phyloP scores from a whole-genome alignment of 2,329 filamentous ascomycete genomes.

The Cladorrhinum sp. region DNA sequence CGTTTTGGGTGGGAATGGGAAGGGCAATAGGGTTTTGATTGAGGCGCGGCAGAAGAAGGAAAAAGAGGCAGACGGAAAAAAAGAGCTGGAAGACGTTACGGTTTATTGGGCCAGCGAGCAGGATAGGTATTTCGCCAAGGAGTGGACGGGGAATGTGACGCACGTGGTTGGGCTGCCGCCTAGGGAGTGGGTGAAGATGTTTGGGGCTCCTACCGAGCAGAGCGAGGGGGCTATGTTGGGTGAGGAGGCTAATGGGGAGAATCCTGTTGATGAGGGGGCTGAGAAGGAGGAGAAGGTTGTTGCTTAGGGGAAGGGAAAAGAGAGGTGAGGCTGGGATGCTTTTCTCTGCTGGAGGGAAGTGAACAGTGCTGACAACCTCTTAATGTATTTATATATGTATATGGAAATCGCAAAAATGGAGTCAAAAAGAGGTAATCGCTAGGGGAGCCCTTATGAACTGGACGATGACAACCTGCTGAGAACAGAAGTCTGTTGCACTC shows the following conservation, averaged over 20 bases:
- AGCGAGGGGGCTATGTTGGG: constrained; percentile 3
- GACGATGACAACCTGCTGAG: too few relatives aligned
- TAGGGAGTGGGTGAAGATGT: not conserved
- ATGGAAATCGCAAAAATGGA: not conserved
- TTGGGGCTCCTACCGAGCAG: constrained; percentile 14
- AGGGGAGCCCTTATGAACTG: too few relatives aligned
- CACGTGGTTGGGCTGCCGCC: constrained; percentile 43
- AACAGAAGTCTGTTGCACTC: too few relatives aligned
- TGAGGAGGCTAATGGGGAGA: not conserved
- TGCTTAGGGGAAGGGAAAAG: not conserved
- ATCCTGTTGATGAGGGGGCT: not conserved
- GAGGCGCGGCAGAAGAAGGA: not conserved
- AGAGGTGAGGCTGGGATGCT: not conserved
- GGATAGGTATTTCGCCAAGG: constrained; percentile 45
- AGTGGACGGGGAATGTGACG: constrained; percentile 53
- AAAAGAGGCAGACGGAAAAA: not conserved
- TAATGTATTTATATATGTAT: not conserved
- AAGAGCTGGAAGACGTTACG: constrained; percentile 33
- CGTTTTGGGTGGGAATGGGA: constrained; percentile 50
- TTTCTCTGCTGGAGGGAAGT: too few relatives aligned
- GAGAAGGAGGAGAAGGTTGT: not conserved
- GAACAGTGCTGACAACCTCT: not conserved
- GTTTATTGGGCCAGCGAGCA: constrained; percentile 51
- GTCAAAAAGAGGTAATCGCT: not conserved
- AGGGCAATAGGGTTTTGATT: constrained; percentile 47